Percentiles rank a stretch among this genome's conserved stretches.
phyloP scores from a whole-genome alignment of 148 eudicot species.

The Camellia sinensis region DNA sequence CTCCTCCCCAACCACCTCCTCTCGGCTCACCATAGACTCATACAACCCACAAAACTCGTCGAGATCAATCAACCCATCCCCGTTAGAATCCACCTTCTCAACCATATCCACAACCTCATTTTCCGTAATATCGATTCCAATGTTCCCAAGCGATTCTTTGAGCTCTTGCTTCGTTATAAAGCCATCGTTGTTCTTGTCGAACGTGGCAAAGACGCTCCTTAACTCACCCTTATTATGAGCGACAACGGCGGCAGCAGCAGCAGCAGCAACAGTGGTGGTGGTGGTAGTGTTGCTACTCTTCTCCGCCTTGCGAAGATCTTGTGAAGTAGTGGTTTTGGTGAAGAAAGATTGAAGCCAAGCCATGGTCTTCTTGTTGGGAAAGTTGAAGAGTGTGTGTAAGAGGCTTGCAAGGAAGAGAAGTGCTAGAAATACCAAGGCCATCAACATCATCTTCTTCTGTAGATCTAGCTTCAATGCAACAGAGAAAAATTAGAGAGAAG shows the following conservation, averaged over 20 bases:
- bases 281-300: background rate
- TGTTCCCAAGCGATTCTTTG: constrained; percentile 51
- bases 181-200: constrained; percentile 81
- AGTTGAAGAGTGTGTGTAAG: constrained; percentile 20
- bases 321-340: background rate
- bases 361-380: constrained; percentile 28
- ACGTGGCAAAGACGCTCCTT: constrained; percentile 54
- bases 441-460: constrained; percentile 15
- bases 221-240: constrained; percentile 25
- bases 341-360: constrained; percentile 18
- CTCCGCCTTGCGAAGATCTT: too few relatives aligned
- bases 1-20: background rate
- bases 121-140: constrained; percentile 42
- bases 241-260: background rate
- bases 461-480: constrained; percentile 4
- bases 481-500: background rate
- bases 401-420: constrained; percentile 36
- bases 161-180: constrained; percentile 67
- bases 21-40: constrained; percentile 21
- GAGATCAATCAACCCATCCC: constrained; percentile 67
- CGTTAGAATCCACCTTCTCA: constrained; percentile 51
- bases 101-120: constrained; percentile 56
- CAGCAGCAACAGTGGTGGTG: background rate
- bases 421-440: constrained; percentile 16
- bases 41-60: constrained; percentile 60